A percentile compares a stretch with the other conserved stretches of the same genome.
Conservation (phyloP, 257 asterid species). For the Plectranthus barbatus region DNA sequence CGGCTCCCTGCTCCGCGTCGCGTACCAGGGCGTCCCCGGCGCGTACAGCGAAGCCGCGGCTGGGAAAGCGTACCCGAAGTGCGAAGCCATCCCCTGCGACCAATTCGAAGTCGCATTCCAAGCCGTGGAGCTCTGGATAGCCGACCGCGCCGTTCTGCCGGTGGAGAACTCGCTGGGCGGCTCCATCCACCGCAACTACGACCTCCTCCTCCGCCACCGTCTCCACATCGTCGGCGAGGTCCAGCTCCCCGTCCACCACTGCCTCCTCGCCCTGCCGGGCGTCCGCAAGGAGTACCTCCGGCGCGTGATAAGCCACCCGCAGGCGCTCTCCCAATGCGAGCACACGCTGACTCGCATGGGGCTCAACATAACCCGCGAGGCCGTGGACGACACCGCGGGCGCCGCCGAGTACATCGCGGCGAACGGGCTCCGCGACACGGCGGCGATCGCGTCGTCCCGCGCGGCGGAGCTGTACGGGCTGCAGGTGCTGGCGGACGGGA, state of each 20-base stretch:
- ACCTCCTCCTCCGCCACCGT: constrained; percentile 91
- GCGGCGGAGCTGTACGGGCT: constrained; percentile 82
- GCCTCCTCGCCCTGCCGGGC: constrained; percentile 80
- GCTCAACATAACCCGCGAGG: constrained; percentile 55
- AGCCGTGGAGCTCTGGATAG: constrained; percentile 88
- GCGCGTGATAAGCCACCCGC: constrained; percentile 88
- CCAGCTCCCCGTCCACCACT: constrained; percentile 84
- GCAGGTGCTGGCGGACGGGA: constrained; percentile 52
- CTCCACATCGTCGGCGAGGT: constrained; percentile 96
- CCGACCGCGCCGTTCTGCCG: constrained; percentile 82
- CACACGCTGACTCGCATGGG: constrained; percentile 63
- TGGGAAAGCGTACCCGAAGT: constrained; percentile 69
- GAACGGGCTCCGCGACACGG: constrained; percentile 62
- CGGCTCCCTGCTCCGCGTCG: constrained; percentile 72
- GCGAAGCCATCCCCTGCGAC: constrained; percentile 87
- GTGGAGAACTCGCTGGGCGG: constrained; percentile 93
- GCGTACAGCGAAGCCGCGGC: constrained; percentile 93
- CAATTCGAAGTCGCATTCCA: constrained; percentile 88
- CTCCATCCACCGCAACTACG: constrained; percentile 87
- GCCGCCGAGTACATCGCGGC: constrained; percentile 73
- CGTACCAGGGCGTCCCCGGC: constrained; percentile 91
- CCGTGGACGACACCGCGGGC: constrained; percentile 84
- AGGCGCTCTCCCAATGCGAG: constrained; percentile 83
- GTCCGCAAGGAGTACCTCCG: constrained; percentile 43
- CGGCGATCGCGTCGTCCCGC: constrained; percentile 81